Conservation (phyloP, 75 land plant species). For the Selaginella moellendorffii region DNA sequence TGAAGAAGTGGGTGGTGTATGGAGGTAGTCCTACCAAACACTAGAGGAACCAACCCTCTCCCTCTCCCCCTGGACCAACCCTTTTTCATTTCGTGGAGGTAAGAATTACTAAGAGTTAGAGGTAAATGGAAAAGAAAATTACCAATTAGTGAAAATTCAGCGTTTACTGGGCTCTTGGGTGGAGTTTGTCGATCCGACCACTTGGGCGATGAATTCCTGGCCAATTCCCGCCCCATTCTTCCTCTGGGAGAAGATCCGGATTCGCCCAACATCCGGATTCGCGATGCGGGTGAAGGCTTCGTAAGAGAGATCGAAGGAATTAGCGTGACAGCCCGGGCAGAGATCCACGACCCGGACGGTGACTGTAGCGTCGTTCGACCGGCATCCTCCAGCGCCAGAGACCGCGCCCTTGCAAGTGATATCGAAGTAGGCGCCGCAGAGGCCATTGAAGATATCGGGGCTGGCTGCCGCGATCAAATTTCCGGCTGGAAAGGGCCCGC, state of each 20-base stretch:
- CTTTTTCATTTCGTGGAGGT: too few species aligned
- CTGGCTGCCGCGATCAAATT: conserved; percentile 40
- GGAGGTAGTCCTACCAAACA: too few species aligned
- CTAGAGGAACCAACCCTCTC: too few species aligned
- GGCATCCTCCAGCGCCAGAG: neutral
- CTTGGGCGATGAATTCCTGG: neutral
- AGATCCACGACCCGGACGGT: conserved; percentile 20
- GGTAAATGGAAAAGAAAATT: too few species aligned
- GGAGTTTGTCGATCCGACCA: too few species aligned
- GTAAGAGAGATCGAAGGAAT: conserved; percentile 18
- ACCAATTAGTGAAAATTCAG: too few species aligned
- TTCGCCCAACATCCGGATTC: conserved; percentile 9
- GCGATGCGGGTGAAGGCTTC: conserved; percentile 16
- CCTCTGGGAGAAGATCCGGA: neutral
- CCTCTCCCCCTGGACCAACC: too few species aligned
- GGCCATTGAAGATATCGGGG: conserved; percentile 34
- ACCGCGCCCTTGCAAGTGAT: conserved; percentile 35
- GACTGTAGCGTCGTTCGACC: conserved; percentile 19
- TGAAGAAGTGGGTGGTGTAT: too few species aligned
- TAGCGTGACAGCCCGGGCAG: conserved; percentile 12
- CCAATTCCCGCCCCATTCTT: neutral
- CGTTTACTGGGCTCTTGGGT: too few species aligned
- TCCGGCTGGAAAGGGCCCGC: conserved; percentile 26
- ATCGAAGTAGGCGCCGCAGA: conserved; percentile 36
- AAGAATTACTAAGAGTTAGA: too few species aligned